These are phyloP conservation scores for Pelargonium citronellum DNA, from an alignment of 441 rosid genomes.

Conservation along the genomic window DNA sequence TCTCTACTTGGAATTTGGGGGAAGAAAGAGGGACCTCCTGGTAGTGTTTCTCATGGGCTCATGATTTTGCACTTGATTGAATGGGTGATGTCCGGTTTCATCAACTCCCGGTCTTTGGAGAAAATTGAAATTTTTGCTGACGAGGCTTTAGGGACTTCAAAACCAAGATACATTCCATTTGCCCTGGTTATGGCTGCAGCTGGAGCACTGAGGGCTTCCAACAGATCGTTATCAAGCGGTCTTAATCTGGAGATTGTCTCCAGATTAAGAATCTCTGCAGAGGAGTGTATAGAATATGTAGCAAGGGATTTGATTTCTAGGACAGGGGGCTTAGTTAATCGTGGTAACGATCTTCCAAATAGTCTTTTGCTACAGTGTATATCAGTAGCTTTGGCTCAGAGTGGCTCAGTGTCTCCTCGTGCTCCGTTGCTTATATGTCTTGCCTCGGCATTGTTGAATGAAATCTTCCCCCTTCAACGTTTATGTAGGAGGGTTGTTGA, in stretches of 20 bases:
- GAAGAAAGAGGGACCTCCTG: constrained; percentile 44
- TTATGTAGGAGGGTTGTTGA: constrained; percentile 43
- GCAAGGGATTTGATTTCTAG: constrained; percentile 42
- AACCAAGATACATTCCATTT: constrained; percentile 39
- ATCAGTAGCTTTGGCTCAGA: constrained; percentile 69
- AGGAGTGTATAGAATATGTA: constrained; percentile 39
- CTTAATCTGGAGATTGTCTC: constrained; percentile 39
- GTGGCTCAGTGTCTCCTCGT: constrained; percentile 53
- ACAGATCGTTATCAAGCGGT: constrained; percentile 34
- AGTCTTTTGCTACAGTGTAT: constrained; percentile 51
- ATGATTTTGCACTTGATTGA: constrained; percentile 78
- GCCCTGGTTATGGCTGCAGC: constrained; percentile 65
- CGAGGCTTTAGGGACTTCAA: constrained; percentile 39
- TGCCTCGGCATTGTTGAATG: constrained; percentile 58
- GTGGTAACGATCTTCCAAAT: constrained; percentile 22
- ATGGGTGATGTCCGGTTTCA: constrained; percentile 64
- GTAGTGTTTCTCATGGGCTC: constrained; percentile 50
- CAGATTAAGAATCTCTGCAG: constrained; percentile 48
- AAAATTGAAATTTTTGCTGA: constrained; percentile 41
- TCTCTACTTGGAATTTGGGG: constrained; percentile 59
- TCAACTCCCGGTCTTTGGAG: constrained; percentile 37
- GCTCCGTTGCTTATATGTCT: constrained; percentile 51
- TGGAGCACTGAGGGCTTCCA: constrained; percentile 66
- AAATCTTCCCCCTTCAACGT: constrained; percentile 57
- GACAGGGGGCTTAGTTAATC: constrained; percentile 26